Percentiles rank a stretch among this genome's conserved stretches.
Evolutionary conservation across 306 rosid genomes (phyloP).

Genomic region (Lotus japonicus): DNA sequence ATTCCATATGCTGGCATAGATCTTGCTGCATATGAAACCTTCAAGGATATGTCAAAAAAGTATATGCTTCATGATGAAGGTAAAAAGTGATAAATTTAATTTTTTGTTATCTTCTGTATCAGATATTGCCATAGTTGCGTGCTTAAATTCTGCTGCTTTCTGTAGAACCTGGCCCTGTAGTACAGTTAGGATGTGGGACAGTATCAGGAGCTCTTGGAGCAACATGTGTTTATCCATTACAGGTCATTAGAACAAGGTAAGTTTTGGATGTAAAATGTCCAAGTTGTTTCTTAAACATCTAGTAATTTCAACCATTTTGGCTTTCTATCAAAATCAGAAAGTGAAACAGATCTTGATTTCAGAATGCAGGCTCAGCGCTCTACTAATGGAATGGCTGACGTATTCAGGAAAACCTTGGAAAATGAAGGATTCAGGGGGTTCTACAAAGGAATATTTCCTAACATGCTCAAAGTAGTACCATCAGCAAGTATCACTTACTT

Average conservation of each 20-base stretch:
- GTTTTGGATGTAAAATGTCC: background rate
- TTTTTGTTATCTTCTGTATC: slow-evolving; percentile 22
- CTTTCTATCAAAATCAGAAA: slow-evolving; percentile 3
- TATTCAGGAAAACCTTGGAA: slow-evolving; percentile 74
- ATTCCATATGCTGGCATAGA: slow-evolving; percentile 96
- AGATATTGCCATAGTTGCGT: slow-evolving; percentile 15
- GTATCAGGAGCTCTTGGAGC: slow-evolving; percentile 95
- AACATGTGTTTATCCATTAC: slow-evolving; percentile 91
- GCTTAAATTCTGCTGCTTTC: slow-evolving; percentile 27
- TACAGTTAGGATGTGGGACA: slow-evolving; percentile 93
- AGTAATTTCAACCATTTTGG: slow-evolving; percentile 8
- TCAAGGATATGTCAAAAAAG: slow-evolving; percentile 83
- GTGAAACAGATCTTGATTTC: slow-evolving; percentile 25
- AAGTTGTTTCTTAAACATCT: slow-evolving; percentile 8
- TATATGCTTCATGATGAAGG: slow-evolving; percentile 71
- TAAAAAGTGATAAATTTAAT: slow-evolving; percentile 35
- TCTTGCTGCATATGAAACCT: slow-evolving; percentile 84
- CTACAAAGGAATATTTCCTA: slow-evolving; percentile 93
- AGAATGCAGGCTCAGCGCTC: slow-evolving; percentile 90
- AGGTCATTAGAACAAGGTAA: slow-evolving; percentile 92
- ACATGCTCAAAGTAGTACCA: slow-evolving; percentile 89
- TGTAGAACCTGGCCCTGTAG: slow-evolving; percentile 86
- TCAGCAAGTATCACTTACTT: slow-evolving; percentile 90
- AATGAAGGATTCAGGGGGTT: slow-evolving; percentile 75
- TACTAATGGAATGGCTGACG: slow-evolving; percentile 75